A percentile compares a stretch with the other conserved stretches of the same genome.
Evolutionary conservation across 345 rosid species (phyloP).

Genomic region (Mallotus nudiflorus): DNA sequence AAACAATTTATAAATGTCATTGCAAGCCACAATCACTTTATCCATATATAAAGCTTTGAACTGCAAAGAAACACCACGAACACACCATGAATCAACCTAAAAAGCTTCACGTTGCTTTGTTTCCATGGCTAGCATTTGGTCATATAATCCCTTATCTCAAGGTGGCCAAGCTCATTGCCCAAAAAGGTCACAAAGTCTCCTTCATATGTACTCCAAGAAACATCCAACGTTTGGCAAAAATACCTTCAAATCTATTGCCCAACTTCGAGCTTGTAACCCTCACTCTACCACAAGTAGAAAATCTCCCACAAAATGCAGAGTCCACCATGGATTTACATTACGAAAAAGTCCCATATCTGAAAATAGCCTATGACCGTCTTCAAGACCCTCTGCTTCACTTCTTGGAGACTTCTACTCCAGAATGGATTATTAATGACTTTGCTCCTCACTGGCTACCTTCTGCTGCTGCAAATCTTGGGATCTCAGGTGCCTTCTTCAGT

Average conservation of each 20-base stretch:
- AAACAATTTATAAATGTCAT: no score
- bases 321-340: slow-evolving; percentile 11
- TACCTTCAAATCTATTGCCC: background rate
- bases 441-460: slow-evolving; percentile 4
- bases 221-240: no score
- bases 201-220: slow-evolving; percentile 10
- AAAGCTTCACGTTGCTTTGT: slow-evolving; percentile 18
- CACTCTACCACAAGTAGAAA: background rate
- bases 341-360: slow-evolving; percentile 2
- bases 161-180: no score
- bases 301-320: background rate
- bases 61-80: no score
- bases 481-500: background rate
- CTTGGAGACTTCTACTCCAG: background rate
- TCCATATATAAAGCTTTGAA: no score
- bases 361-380: slow-evolving; percentile 6
- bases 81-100: no score
- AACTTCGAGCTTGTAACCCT: background rate
- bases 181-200: slow-evolving; percentile 20
- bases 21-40: no score
- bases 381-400: background rate
- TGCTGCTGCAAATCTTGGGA: background rate
- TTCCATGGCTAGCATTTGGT: slow-evolving; percentile 31
- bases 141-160: slow-evolving; percentile 28
- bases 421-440: slow-evolving; percentile 14